A percentile compares a stretch with the other conserved stretches of the same genome.
These are phyloP conservation scores for Coleophoma crateriformis DNA, from an alignment of 2,329 filamentous ascomycete species.

Conservation along the genomic window DNA sequence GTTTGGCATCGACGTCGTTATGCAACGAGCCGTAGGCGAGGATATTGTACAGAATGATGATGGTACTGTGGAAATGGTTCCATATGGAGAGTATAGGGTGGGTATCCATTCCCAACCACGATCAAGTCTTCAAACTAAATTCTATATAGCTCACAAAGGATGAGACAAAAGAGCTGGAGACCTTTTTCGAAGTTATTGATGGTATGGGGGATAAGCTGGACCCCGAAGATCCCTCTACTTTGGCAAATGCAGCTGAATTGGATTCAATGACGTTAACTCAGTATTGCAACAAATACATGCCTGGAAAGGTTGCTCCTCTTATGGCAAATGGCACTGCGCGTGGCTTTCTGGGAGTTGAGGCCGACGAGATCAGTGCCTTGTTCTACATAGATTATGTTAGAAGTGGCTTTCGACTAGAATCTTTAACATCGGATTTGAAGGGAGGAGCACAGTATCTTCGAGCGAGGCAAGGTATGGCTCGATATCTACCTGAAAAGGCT, in stretches of 20 bases:
- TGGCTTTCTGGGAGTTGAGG: conserved; percentile 44
- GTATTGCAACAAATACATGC: conserved; percentile 26
- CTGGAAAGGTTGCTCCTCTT: conserved; percentile 25
- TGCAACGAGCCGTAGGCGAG: conserved; percentile 41
- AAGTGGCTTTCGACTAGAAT: conserved; percentile 42
- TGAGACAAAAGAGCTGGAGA: too few relatives aligned
- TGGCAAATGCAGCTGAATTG: not conserved
- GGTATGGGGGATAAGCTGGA: too few relatives aligned
- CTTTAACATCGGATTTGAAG: conserved; percentile 42
- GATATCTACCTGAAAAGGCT: too few relatives aligned
- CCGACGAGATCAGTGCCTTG: conserved; percentile 41
- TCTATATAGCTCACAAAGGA: not conserved
- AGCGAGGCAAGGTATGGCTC: too few relatives aligned
- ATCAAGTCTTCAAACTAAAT: not conserved
- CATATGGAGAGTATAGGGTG: conserved; percentile 16
- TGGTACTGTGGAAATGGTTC: conserved; percentile 29
- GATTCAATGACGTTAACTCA: conserved; percentile 23
- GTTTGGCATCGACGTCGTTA: conserved; percentile 37
- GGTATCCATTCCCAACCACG: not conserved
- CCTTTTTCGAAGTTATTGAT: too few relatives aligned
- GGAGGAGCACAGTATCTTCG: too few relatives aligned
- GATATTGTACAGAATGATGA: conserved; percentile 34
- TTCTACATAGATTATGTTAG: conserved; percentile 52
- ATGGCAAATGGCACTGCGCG: conserved; percentile 35
- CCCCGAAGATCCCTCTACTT: too few relatives aligned